Base-by-base conservation (phyloP, 1,139 yeast genomes). In the Casaregolazyma suthepensis region DNA sequence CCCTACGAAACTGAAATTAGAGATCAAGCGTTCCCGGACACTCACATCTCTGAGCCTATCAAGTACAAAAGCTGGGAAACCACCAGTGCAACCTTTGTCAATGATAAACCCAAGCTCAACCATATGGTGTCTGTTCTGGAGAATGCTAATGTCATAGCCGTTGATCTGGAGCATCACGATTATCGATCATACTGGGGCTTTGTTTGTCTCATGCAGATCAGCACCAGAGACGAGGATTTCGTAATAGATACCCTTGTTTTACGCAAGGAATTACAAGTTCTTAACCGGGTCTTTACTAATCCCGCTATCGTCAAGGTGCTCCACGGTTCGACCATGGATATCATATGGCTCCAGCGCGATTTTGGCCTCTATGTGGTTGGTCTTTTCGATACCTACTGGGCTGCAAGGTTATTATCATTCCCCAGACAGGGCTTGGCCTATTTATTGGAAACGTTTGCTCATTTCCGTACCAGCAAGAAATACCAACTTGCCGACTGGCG, bases 401-500 rank as follows among this genome's bases (percentile, higher is more conserved):
- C 99, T 0, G 81, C 96, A 0, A 82, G 81, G 59, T 81, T 80
- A 18, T 73, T 94, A 35, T 88, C 89, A 0, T 79, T 90, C 56
- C 90, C 95, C 10, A 85, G 83, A 61, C 85, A 86, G 64, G 86
- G 96, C 43, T 76, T 94, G 57, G 96, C 97, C 0, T 88, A 82
- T 67, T 73, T 94, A 48, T 75, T 94, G 52, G 96, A 91, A 63
- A 78, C 78, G 19, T 89, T 78, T 69, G 96, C 95, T 7, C 77
- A 81, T 51, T 93, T 93, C 70, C 83, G 83, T 61, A 91, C 99
- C 0, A 87, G 96, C 7, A 94, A 94, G 65, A 87, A 91, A 69
- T 94, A 91, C 69, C 99, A 94, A 70, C 73, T 93, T 59, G 96
- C 98, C 0, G 99, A 93, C 69, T 93, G 99, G 99, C 80, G 99